These are phyloP conservation scores for Sclerotiophoma versabilis DNA, from an alignment of 2,329 filamentous ascomycete genomes.

Conservation along the genomic window DNA sequence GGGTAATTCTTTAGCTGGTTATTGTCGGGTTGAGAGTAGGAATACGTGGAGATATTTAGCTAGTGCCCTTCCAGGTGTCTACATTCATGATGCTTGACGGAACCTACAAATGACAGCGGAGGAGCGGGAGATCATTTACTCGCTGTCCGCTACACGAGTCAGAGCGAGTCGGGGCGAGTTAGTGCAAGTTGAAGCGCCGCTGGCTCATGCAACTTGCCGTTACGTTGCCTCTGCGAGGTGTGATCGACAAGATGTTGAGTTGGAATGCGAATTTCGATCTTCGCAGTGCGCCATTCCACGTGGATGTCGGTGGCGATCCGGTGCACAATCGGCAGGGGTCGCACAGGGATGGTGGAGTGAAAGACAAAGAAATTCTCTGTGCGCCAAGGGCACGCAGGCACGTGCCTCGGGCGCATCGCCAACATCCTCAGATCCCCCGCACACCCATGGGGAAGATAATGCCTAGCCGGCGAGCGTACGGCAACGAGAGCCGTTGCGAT, in stretches of 20 bases:
- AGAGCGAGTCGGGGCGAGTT: conserved; percentile 6
- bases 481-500: neutral
- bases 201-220: neutral
- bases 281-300: neutral
- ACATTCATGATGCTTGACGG: neutral
- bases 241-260: conserved; percentile 5
- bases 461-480: neutral
- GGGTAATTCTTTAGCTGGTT: too few species aligned
- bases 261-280: neutral
- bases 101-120: conserved; percentile 7
- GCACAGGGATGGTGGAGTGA: neutral
- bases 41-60: too few species aligned
- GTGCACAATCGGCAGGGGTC: neutral
- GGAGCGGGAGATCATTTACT: neutral
- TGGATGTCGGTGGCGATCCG: conserved; percentile 5
- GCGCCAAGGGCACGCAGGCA: neutral
- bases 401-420: conserved; percentile 1
- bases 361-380: neutral
- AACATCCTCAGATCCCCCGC: conserved; percentile 10
- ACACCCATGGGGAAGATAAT: conserved; percentile 1
- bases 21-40: too few species aligned
- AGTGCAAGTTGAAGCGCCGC: neutral
- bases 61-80: too few species aligned
- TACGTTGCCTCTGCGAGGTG: neutral
- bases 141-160: conserved; percentile 5